Evolutionary conservation across 2,329 filamentous ascomycete species (phyloP), one percentile per base, ranked within the genome.

Genomic region (Ceratocystiopsis brevicomis): DNA sequence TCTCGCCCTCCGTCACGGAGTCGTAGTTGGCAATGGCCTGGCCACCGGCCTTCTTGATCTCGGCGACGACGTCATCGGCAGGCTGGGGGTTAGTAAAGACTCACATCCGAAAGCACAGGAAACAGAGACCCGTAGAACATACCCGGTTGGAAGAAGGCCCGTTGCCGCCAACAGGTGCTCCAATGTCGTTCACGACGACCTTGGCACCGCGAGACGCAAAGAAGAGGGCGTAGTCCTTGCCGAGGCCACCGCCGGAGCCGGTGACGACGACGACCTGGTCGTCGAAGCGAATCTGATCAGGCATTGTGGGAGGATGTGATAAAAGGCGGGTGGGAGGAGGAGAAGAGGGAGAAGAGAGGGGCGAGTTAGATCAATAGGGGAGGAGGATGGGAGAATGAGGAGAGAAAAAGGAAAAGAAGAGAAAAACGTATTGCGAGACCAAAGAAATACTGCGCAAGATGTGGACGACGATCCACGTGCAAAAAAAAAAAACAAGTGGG

Each of bases 11-110:
- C 67, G 90, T 84, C 64, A 94, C 88, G 60, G 75, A 78, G 67
- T 98, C 82, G 71, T 96, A 96, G 73, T 95, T 96, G 62, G 88
- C 86, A 41, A 94, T 87, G 47, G 90, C 90, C 63, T 94, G 92
- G 61, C 90, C 90, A 60, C 90, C 90, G 43, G 79, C 81, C 57
- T 77, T 71, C 63, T 80, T 86, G 63, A 88, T 88, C 65, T 85
- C 78, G 53, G 84, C 67, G 58, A 88, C 81, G 47, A 88, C 81
- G 39, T 78, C 72, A 70, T 92, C 83, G 54, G 83, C 84, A 49
- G 81, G 78, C 81, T 88, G 49, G 21, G 39, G 18, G 41, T 43
- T 25, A 42, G 44, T 17, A 16, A 14, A 21, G 25, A 4, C 6
- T 2, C 6, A 11, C 6, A 21, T 17, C 2, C 5, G 6, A 10